Evolutionary conservation across 2,329 filamentous ascomycete species (phyloP), one percentile per base, ranked within the genome.

Genomic region (Gnomoniopsis smithogilvyi): DNA sequence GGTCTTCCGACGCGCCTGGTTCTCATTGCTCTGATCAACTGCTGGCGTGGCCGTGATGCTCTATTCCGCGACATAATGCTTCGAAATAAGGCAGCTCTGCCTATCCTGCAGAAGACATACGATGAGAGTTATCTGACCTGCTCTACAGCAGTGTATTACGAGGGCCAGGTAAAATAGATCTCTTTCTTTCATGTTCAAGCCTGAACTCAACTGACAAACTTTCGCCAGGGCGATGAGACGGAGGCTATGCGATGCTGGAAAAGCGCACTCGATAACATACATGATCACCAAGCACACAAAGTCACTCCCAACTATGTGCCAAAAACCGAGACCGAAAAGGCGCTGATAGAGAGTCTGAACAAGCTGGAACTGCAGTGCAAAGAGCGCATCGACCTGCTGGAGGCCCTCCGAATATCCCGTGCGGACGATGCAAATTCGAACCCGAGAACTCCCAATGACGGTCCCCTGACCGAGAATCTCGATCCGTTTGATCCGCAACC

Each of bases 121-220:
- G 94, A 98, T 78, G 92, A 98, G 74, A 93, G 90, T 74, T 97
- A 96, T 76, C 78, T 97, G 67, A 92, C 89, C 70, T 97, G 93
- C 76, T 97, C 93, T 15, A 98, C 93, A 1, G 94, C 94, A 43
- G 91, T 96, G 55, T 97, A 96, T 76, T 97, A 96, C 73, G 95
- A 99, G 77, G 86, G 89, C 72, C 89, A 96, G 85, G 92, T 96
- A 76, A 56, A 67, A 65, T 36, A n/a, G 2, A 58, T 24, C 62
- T 49, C 6, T 36, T 3, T 14, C 10, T 17, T 19, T 3, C 36
- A n/a, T 24, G 22, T 14, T 12, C 1, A 14, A 7, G n/a, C 12
- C 3, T 22, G 17, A 46, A 22, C 2, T 21, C 22, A 21, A 33
- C 60, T 62, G 30, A 62, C 57, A 33, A 17, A 8, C 8, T 33